A percentile compares a stretch with the other conserved stretches of the same genome.
Conservation (phyloP, 2,329 filamentous ascomycete genomes). For the Epichloe coenophiala region DNA sequence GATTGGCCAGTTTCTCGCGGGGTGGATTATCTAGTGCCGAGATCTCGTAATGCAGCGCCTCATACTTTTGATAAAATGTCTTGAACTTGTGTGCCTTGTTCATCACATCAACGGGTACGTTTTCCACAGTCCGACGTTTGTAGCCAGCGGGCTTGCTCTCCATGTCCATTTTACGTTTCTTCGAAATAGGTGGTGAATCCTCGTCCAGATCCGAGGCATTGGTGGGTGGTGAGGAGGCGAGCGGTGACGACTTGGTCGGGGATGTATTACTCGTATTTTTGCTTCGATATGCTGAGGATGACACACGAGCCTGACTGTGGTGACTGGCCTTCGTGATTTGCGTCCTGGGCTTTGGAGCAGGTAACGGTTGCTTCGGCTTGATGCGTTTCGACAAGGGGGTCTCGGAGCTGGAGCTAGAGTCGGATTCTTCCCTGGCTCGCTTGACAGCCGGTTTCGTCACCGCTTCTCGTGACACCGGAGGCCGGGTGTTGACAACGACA, state of each 20-base stretch:
- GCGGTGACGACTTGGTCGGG: slow-evolving; percentile 48
- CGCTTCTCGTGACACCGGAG: slow-evolving; percentile 17
- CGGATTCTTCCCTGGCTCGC: slow-evolving; percentile 36
- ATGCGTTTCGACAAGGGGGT: slow-evolving; percentile 44
- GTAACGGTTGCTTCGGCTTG: slow-evolving; percentile 32
- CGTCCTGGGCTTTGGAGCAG: slow-evolving; percentile 24
- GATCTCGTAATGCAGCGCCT: slow-evolving; percentile 42
- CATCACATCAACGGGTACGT: slow-evolving; percentile 29
- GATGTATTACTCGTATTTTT: slow-evolving; percentile 41
- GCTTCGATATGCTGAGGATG: slow-evolving; percentile 23
- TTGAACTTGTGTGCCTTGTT: slow-evolving; percentile 43
- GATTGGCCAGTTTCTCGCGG: slow-evolving; percentile 33
- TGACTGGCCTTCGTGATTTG: slow-evolving; percentile 36
- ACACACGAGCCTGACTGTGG: slow-evolving; percentile 23
- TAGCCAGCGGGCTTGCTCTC: slow-evolving; percentile 12
- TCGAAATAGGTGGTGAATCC: slow-evolving; percentile 16
- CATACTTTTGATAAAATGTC: slow-evolving; percentile 41
- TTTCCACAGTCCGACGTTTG: slow-evolving; percentile 19
- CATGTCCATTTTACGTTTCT: slow-evolving; percentile 30
- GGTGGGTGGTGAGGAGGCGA: slow-evolving; percentile 52
- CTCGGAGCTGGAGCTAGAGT: slow-evolving; percentile 47
- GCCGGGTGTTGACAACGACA: slow-evolving; percentile 19
- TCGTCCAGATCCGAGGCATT: slow-evolving; percentile 50
- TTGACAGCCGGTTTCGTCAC: slow-evolving; percentile 28
- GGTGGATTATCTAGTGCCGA: slow-evolving; percentile 35